Percentiles rank a stretch among this genome's conserved stretches.
Conservation (phyloP, 179 eudicot species). For the Silene coronaria region DNA sequence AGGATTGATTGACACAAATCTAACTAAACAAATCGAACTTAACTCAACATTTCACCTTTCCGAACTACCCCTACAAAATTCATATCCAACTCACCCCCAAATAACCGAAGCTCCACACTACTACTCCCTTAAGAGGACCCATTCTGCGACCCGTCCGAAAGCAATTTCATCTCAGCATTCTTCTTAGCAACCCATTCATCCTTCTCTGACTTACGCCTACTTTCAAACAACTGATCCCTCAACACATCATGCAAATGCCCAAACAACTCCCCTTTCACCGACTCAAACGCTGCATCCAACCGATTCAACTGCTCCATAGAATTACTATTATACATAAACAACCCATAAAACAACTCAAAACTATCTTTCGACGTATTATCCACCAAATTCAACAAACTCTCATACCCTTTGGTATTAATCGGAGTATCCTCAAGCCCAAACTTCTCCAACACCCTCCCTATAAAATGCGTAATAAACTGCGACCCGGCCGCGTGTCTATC, state of each 20-base stretch:
- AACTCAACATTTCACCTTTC: not conserved
- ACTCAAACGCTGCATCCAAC: constrained; percentile 70
- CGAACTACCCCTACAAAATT: constrained; percentile 14
- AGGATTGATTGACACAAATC: not conserved
- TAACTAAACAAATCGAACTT: not conserved
- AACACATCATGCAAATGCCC: constrained; percentile 66
- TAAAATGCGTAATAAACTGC: constrained; percentile 79
- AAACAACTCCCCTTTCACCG: constrained; percentile 69
- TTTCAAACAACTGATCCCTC: constrained; percentile 60
- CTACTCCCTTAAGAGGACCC: constrained; percentile 11
- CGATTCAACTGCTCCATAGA: constrained; percentile 72
- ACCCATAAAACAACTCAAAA: constrained; percentile 77
- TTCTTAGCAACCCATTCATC: constrained; percentile 17
- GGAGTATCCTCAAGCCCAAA: constrained; percentile 57
- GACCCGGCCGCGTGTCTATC: constrained; percentile 70
- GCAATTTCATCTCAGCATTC: constrained; percentile 26
- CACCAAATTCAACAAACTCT: constrained; percentile 78
- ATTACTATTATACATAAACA: constrained; percentile 78
- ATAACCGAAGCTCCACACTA: not conserved
- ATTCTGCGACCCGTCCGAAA: constrained; percentile 25
- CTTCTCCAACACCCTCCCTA: constrained; percentile 70
- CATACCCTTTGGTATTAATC: constrained; percentile 79
- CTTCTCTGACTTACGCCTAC: constrained; percentile 15
- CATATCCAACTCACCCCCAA: not conserved
- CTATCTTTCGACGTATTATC: constrained; percentile 77